Percentiles rank a stretch among this genome's conserved stretches.
Evolutionary conservation across 2,329 filamentous ascomycete species (phyloP).

Genomic region (Rutstroemia sydowiana): DNA sequence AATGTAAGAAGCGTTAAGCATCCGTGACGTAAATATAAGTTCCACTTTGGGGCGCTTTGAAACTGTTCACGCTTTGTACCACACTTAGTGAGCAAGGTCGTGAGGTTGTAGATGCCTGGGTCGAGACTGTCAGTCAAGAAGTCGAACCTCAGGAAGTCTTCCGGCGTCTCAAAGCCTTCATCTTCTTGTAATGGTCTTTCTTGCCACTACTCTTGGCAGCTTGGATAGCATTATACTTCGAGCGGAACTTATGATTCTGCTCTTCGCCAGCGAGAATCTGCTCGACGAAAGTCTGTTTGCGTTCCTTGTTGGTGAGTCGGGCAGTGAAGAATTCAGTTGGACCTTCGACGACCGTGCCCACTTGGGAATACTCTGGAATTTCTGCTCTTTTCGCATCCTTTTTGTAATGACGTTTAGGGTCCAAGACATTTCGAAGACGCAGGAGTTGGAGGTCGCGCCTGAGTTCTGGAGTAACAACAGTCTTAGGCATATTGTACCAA

Average conservation of each 20-base stretch:
- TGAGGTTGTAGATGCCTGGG: background rate
- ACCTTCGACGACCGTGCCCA: conserved; percentile 82
- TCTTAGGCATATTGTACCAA: conserved; percentile 86
- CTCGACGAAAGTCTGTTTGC: conserved; percentile 79
- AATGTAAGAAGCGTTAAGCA: background rate
- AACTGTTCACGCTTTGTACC: background rate
- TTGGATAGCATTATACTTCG: conserved; percentile 83
- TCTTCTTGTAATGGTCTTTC: conserved; percentile 79
- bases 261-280: conserved; percentile 68
- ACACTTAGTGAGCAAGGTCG: no score
- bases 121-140: background rate
- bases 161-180: conserved; percentile 41
- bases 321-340: conserved; percentile 80
- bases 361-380: conserved; percentile 72
- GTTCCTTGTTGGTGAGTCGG: conserved; percentile 77
- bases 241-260: conserved; percentile 66
- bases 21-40: background rate
- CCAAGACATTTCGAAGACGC: conserved; percentile 80
- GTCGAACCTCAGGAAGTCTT: background rate
- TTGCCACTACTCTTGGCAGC: conserved; percentile 76
- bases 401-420: conserved; percentile 59
- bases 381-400: conserved; percentile 65
- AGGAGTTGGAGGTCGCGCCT: conserved; percentile 86
- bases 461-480: conserved; percentile 73
- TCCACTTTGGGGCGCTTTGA: background rate